Conservation (phyloP, 1,284 basidiomycete genomes). For the Mycena sp. region DNA sequence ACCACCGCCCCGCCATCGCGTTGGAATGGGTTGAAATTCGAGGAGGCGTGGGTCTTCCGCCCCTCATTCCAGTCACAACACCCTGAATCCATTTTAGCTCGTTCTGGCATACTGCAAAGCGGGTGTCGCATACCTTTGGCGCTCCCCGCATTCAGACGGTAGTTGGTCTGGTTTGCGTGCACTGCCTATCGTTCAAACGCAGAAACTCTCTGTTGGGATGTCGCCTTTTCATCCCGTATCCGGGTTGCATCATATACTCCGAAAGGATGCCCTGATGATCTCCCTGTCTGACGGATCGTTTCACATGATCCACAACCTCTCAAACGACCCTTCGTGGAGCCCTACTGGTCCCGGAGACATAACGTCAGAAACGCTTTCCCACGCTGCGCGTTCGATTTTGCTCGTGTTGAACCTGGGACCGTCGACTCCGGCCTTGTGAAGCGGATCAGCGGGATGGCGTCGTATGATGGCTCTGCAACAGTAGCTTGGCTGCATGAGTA, state of each 20-base stretch:
- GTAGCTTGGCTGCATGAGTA: conserved; percentile 79
- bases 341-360: conserved; percentile 39
- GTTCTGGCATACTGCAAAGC: conserved; percentile 68
- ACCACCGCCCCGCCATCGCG: conserved; percentile 57
- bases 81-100: conserved; percentile 47
- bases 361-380: conserved; percentile 58
- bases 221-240: conserved; percentile 64
- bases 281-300: conserved; percentile 76
- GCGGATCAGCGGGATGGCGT: conserved; percentile 62
- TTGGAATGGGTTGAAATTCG: conserved; percentile 62
- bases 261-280: conserved; percentile 62
- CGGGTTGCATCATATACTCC: conserved; percentile 62
- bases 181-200: conserved; percentile 52
- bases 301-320: conserved; percentile 63
- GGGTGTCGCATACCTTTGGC: conserved; percentile 66
- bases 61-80: background rate
- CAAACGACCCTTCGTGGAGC: conserved; percentile 52
- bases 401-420: conserved; percentile 52
- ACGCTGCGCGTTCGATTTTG: conserved; percentile 55
- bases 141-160: conserved; percentile 38
- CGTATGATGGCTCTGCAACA: conserved; percentile 59
- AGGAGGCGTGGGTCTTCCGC: conserved; percentile 53
- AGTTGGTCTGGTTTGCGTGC: conserved; percentile 57
- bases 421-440: conserved; percentile 62
- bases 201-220: conserved; percentile 63